Evolutionary conservation across 2,329 filamentous ascomycete genomes (phyloP).

Genomic region (Fusarium newnesense): DNA sequence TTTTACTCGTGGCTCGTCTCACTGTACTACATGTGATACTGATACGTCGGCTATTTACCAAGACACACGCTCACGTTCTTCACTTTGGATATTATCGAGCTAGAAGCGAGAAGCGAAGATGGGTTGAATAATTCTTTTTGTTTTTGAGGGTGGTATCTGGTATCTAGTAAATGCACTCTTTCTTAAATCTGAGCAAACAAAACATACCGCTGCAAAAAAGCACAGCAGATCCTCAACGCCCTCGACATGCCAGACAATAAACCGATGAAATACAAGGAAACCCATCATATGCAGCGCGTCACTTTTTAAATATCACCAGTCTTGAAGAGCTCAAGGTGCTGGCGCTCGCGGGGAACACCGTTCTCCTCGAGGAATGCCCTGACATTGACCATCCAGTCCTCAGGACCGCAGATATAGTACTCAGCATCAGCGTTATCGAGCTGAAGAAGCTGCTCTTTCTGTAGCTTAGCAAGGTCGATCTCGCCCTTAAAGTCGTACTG

Average conservation of each 20-base stretch:
- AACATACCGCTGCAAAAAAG: constrained; percentile 9
- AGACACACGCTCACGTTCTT: background rate
- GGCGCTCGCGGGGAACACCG: constrained; percentile 67
- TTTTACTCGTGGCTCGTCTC: constrained; percentile 28
- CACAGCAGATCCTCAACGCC: constrained; percentile 32
- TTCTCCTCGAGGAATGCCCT: constrained; percentile 61
- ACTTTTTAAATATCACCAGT: constrained; percentile 55
- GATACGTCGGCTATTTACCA: constrained; percentile 15
- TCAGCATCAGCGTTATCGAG: constrained; percentile 63
- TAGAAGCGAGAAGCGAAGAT: background rate
- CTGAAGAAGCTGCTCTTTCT: constrained; percentile 64
- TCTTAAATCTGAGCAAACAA: constrained; percentile 14
- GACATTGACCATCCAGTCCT: constrained; percentile 73
- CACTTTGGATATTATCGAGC: background rate
- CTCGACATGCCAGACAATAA: constrained; percentile 23
- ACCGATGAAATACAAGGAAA: background rate
- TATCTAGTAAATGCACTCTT: constrained; percentile 32
- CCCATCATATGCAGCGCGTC: background rate
- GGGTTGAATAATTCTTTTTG: background rate
- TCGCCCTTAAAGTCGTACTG: constrained; percentile 70
- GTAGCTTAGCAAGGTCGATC: constrained; percentile 67
- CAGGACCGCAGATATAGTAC: constrained; percentile 80
- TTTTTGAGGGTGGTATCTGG: constrained; percentile 6
- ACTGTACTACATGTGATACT: constrained; percentile 8
- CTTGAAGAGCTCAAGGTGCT: constrained; percentile 76